Evolutionary conservation across 306 rosid species (phyloP).

Genomic region (Vigna hirtella): DNA sequence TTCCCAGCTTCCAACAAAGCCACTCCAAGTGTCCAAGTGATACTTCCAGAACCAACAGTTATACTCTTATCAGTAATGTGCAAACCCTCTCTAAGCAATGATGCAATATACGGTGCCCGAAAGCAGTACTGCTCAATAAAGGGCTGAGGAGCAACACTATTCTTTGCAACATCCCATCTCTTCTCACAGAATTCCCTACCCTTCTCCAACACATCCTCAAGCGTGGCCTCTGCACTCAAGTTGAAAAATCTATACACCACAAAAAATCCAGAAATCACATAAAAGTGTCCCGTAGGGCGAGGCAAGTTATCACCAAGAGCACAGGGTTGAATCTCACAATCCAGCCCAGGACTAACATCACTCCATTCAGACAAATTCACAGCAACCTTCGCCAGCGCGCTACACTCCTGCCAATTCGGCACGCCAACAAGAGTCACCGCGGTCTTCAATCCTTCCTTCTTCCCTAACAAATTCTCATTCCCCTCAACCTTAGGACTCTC

Average conservation of each 20-base stretch:
- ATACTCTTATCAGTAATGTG: conserved; percentile 78
- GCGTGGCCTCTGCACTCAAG: conserved; percentile 73
- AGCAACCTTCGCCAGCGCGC: conserved; percentile 69
- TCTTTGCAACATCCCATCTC: conserved; percentile 79
- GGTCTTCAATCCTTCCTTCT: conserved; percentile 52
- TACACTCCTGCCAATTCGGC: conserved; percentile 85
- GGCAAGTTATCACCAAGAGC: conserved; percentile 71
- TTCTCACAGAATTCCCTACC: conserved; percentile 83
- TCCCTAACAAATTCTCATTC: conserved; percentile 42
- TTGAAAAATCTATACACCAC: conserved; percentile 91
- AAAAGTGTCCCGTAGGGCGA: conserved; percentile 77
- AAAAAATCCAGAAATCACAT: conserved; percentile 85
- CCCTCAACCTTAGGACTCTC: conserved; percentile 57
- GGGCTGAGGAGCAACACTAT: conserved; percentile 92
- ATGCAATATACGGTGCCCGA: conserved; percentile 81
- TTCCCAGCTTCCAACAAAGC: conserved; percentile 92
- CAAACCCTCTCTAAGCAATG: conserved; percentile 91
- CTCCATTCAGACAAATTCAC: conserved; percentile 95
- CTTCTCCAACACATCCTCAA: conserved; percentile 89
- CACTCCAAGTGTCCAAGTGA: conserved; percentile 98
- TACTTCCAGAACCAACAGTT: conserved; percentile 92
- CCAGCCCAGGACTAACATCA: conserved; percentile 59
- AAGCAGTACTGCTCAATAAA: conserved; percentile 97
- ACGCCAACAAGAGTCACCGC: conserved; percentile 65
- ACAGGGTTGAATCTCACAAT: conserved; percentile 90